Conservation (phyloP, 495 filamentous ascomycete species). For the Daldinia vernicosa region DNA sequence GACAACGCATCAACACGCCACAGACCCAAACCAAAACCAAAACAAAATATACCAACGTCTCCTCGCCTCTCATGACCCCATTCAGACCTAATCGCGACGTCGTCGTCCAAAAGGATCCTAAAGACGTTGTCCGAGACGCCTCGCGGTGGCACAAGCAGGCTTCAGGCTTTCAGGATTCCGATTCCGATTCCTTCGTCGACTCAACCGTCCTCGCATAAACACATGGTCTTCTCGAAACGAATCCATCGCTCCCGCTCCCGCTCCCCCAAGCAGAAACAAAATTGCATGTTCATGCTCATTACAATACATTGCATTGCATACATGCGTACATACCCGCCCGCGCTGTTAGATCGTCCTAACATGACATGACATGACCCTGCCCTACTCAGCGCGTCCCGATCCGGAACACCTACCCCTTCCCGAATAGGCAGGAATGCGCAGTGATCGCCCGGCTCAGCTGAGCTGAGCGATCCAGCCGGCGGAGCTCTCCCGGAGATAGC, state of each 20-base stretch:
- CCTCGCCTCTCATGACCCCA: neutral
- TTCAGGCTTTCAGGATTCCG: neutral
- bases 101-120: neutral
- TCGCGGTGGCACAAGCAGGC: neutral
- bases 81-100: neutral
- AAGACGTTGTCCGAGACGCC: neutral
- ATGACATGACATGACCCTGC: neutral
- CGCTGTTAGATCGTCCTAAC: neutral
- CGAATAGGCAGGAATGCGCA: slow-evolving; percentile 1
- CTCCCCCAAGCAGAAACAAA: neutral
- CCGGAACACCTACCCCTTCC: neutral
- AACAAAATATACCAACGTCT: neutral
- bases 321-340: neutral
- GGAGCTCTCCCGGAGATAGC: neutral
- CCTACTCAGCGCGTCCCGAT: neutral
- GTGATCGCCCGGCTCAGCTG: neutral
- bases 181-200: neutral
- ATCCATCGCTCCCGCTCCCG: neutral
- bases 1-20: neutral
- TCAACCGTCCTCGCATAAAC: neutral
- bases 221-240: neutral
- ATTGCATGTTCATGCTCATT: neutral
- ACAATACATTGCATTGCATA: too few relatives aligned
- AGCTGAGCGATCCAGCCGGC: neutral
- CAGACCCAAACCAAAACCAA: neutral